Percentiles rank a stretch among this genome's conserved stretches.
phyloP scores from a whole-genome alignment of 352 stramenopile genomes.

The Globisporangium cederbergense region DNA sequence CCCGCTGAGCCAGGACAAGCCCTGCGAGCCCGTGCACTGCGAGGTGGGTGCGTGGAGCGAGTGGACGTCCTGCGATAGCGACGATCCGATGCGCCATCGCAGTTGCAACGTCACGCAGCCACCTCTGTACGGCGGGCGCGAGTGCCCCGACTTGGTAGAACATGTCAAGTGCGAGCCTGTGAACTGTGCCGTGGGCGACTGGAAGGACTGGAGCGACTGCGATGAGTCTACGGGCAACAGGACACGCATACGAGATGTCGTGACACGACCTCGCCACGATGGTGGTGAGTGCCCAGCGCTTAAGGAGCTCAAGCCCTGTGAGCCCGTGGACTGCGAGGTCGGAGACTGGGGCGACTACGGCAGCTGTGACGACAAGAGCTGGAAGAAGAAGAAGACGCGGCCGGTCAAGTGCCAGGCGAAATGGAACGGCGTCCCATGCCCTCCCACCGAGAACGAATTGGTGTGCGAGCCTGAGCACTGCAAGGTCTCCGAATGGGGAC shows the following conservation, averaged over 20 bases:
- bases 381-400: slow-evolving; percentile 45
- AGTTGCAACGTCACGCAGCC: slow-evolving; percentile 30
- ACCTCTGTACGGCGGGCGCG: slow-evolving; percentile 28
- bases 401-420: slow-evolving; percentile 26
- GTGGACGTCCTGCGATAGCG: slow-evolving; percentile 53
- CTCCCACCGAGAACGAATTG: slow-evolving; percentile 40
- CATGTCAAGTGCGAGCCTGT: slow-evolving; percentile 36
- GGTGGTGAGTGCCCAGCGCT: slow-evolving; percentile 31
- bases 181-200: slow-evolving; percentile 36
- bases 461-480: slow-evolving; percentile 53
- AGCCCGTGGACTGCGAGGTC: slow-evolving; percentile 43
- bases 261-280: slow-evolving; percentile 21
- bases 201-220: slow-evolving; percentile 43
- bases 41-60: slow-evolving; percentile 33
- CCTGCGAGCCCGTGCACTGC: slow-evolving; percentile 46
- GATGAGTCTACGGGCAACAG: slow-evolving; percentile 34
- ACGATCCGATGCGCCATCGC: slow-evolving; percentile 38
- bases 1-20: slow-evolving; percentile 33
- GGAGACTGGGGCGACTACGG: slow-evolving; percentile 40
- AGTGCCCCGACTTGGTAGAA: slow-evolving; percentile 34
- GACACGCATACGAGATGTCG: slow-evolving; percentile 32
- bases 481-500: slow-evolving; percentile 28
- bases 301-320: slow-evolving; percentile 33
- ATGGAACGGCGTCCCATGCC: slow-evolving; percentile 40
- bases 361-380: slow-evolving; percentile 37